Percentiles rank a stretch among this genome's conserved stretches.
Evolutionary conservation across 2,329 filamentous ascomycete genomes (phyloP).

Genomic region (Fusarium caatingaense): DNA sequence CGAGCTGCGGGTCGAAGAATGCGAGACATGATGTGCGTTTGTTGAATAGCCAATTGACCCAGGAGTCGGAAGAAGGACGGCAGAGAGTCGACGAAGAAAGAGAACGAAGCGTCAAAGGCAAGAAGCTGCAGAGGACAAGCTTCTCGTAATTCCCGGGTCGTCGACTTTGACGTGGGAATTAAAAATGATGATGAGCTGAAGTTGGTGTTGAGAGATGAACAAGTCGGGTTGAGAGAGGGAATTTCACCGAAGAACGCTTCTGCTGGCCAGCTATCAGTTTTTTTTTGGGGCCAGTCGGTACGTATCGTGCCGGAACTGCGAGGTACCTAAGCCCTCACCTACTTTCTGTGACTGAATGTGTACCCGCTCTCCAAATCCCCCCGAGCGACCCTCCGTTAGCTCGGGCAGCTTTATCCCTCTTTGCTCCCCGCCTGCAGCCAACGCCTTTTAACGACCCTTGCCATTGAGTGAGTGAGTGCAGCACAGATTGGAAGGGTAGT

Average conservation of each 20-base stretch:
- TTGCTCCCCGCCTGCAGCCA: slow-evolving; percentile 34
- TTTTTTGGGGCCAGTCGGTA: slow-evolving; percentile 49
- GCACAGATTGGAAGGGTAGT: slow-evolving; percentile 6
- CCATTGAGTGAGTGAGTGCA: slow-evolving; percentile 16
- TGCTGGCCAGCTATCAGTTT: slow-evolving; percentile 46
- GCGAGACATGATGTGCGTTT: slow-evolving; percentile 58
- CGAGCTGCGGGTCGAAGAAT: slow-evolving; percentile 63
- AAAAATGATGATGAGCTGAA: slow-evolving; percentile 39
- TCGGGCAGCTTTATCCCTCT: slow-evolving; percentile 48
- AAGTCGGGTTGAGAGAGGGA: slow-evolving; percentile 48
- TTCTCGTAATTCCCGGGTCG: slow-evolving; percentile 45
- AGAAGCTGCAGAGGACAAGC: slow-evolving; percentile 41
- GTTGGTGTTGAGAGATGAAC: slow-evolving; percentile 45
- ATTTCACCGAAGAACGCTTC: slow-evolving; percentile 47
- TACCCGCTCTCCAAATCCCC: slow-evolving; percentile 42
- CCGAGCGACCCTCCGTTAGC: slow-evolving; percentile 44
- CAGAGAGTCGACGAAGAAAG: slow-evolving; percentile 24
- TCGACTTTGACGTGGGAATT: slow-evolving; percentile 44
- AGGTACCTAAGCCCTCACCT: slow-evolving; percentile 39
- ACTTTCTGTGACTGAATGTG: slow-evolving; percentile 17
- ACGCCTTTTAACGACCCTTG: slow-evolving; percentile 29
- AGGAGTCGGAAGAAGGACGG: slow-evolving; percentile 31
- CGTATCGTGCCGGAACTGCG: slow-evolving; percentile 46
- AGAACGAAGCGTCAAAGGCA: slow-evolving; percentile 26
- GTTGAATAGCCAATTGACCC: slow-evolving; percentile 42